Evolutionary conservation across 768 basidiomycete genomes (phyloP).

Genomic region (Phallus indusiatus): DNA sequence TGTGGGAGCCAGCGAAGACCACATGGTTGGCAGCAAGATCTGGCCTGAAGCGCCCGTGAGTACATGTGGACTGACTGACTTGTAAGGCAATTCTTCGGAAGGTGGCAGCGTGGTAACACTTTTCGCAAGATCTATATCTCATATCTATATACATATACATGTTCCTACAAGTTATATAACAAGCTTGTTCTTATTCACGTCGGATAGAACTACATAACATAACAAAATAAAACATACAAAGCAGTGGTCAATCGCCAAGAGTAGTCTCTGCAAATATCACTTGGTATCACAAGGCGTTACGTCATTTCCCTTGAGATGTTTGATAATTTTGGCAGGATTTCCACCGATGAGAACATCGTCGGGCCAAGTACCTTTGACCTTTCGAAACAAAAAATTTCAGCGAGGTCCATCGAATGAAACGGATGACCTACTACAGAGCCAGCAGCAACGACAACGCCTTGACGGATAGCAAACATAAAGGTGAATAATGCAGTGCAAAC

Average conservation of each 20-base stretch:
- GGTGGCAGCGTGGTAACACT: neutral
- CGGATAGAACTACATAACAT: too few relatives aligned
- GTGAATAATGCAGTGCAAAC: neutral
- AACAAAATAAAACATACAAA: too few relatives aligned
- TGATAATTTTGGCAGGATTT: neutral
- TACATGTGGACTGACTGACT: neutral
- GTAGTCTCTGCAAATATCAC: too few relatives aligned
- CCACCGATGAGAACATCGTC: neutral
- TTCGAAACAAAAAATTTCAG: neutral
- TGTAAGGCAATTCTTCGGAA: neutral
- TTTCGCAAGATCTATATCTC: too few relatives aligned
- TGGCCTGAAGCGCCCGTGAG: neutral
- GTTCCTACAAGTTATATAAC: too few relatives aligned
- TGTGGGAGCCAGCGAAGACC: neutral
- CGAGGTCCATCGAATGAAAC: neutral
- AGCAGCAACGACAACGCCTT: neutral
- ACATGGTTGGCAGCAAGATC: neutral
- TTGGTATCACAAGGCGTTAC: too few relatives aligned
- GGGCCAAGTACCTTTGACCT: neutral
- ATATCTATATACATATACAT: too few relatives aligned
- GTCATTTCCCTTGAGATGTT: neutral
- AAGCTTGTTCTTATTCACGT: too few relatives aligned
- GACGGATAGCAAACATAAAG: neutral
- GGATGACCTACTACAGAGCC: neutral
- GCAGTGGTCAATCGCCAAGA: too few relatives aligned